Evolutionary conservation across 139 green algal genomes (phyloP), one percentile per base, ranked within the genome.

Genomic region (Chlorella vulgaris): DNA sequence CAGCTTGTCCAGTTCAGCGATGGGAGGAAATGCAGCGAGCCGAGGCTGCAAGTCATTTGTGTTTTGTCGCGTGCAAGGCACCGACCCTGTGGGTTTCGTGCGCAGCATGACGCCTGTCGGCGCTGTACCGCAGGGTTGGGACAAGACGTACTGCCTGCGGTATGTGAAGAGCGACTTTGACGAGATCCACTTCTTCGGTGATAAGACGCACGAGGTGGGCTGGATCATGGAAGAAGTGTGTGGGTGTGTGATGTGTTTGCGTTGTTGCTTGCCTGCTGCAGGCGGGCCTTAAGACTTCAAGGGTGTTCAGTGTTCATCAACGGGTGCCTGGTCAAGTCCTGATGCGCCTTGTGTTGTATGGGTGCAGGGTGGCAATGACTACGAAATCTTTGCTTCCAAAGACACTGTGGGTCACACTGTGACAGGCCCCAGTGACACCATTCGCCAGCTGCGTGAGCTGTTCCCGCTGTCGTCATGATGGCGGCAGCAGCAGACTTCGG

Each of bases 141-240:
- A 99, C 91, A 99, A 99, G 91, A 99, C 97, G 0, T 99, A 98
- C 91, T 99, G 96, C 90, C 84, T 99, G 77, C 94, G 91, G 53
- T 99, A 96, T 85, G 87, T 99, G 15, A 87, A 95, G 66, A 77
- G 91, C 7, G 92, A 96, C 61, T 99, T 96, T 88, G 91, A 98
- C n/a, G 90, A 94, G 42, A 95, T 99, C 74, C 95, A 99, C 90
- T 99, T 99, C 83, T 99, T 99, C 76, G 97, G 97, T 1, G 97
- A 99, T 91, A 99, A 99, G 90, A 99, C 97, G 21, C 98, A 96
- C 83, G 81, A 94, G 89, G 93, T 93, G 73, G 18, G 70, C 63
- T 15, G 29, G 4, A n/a, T n/a, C n/a, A n/a, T n/a, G 24, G 7
- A 26, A 47, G 33, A 15, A 24, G 47, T 58, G 47, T 10, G 47